Conservation (phyloP, 2,329 filamentous ascomycete genomes). For the Aureobasidium uvarum region DNA sequence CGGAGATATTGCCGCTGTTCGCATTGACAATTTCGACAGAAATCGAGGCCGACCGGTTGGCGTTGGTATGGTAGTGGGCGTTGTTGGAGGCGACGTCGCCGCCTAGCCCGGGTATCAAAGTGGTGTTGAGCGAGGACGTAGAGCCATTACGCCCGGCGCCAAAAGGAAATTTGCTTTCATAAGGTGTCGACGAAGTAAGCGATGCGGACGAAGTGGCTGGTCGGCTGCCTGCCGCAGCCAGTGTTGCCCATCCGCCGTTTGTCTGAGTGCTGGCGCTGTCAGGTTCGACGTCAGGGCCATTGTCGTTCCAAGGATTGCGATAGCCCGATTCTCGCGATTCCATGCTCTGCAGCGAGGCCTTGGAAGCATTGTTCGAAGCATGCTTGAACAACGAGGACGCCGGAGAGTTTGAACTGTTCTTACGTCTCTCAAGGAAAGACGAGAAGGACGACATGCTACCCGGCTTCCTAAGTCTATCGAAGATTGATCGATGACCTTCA, state of each 20-base stretch:
- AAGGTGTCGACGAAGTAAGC: slow-evolving; percentile 55
- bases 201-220: slow-evolving; percentile 65
- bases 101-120: slow-evolving; percentile 41
- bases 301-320: slow-evolving; percentile 89
- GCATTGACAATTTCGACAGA: slow-evolving; percentile 19
- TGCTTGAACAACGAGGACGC: slow-evolving; percentile 80
- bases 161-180: slow-evolving; percentile 64
- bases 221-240: slow-evolving; percentile 60
- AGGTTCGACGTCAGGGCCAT: slow-evolving; percentile 92
- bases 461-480: slow-evolving; percentile 91
- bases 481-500: slow-evolving; percentile 75
- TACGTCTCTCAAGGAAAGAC: slow-evolving; percentile 92
- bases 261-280: slow-evolving; percentile 52
- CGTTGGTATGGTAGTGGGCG: slow-evolving; percentile 23
- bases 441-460: slow-evolving; percentile 92
- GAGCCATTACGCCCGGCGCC: slow-evolving; percentile 47
- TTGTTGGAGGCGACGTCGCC: slow-evolving; percentile 39
- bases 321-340: slow-evolving; percentile 94
- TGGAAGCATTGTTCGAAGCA: slow-evolving; percentile 83
- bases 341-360: slow-evolving; percentile 92
- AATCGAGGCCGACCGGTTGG: slow-evolving; percentile 21
- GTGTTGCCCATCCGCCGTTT: slow-evolving; percentile 43
- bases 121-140: slow-evolving; percentile 40
- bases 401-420: slow-evolving; percentile 80
- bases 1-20: slow-evolving; percentile 1